Percentiles rank a stretch among this genome's conserved stretches.
These are phyloP conservation scores for Cucurbita maxima DNA, from an alignment of 306 rosid genomes.

Conservation along the genomic window DNA sequence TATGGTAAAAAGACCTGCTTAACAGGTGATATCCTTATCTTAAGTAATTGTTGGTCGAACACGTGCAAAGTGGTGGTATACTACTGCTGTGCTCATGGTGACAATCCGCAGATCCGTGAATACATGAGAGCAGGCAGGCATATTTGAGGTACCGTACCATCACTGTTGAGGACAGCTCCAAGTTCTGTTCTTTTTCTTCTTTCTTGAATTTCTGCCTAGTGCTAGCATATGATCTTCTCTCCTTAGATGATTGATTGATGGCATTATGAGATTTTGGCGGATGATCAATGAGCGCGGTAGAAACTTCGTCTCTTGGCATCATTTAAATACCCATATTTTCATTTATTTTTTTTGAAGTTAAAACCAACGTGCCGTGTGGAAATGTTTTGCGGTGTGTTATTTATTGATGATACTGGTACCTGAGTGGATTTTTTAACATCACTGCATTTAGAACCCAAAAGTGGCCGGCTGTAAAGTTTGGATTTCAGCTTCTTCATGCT, in stretches of 20 bases:
- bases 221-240: background rate
- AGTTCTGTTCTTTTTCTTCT: background rate
- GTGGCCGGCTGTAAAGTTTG: background rate
- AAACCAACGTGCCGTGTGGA: background rate
- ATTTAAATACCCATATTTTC: background rate
- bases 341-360: background rate
- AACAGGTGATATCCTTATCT: background rate
- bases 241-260: background rate
- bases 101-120: background rate
- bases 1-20: background rate
- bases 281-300: background rate
- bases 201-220: background rate
- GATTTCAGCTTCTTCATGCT: background rate
- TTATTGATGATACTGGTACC: background rate
- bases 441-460: background rate
- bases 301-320: background rate
- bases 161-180: background rate
- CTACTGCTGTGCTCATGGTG: background rate
- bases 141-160: background rate
- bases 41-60: background rate
- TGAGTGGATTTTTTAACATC: background rate
- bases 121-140: background rate
- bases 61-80: background rate
- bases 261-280: background rate
- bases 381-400: background rate